phyloP scores from a whole-genome alignment of 1,139 yeast genomes.

The Kluyveromyces sp. region DNA sequence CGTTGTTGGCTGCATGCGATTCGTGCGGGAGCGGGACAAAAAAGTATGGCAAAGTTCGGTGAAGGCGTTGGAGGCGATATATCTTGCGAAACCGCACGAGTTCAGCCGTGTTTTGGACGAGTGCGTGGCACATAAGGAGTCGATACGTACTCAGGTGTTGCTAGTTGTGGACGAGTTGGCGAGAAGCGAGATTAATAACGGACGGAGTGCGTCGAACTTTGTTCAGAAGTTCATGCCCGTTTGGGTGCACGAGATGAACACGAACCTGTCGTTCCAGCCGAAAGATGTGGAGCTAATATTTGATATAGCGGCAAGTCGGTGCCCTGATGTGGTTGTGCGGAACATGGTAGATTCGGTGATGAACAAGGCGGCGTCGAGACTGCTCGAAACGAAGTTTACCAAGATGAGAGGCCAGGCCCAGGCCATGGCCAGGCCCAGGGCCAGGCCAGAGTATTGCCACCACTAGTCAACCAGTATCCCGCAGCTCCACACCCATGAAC shows the following conservation, averaged over 20 bases:
- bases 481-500: neutral
- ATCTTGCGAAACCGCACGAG: slow-evolving; percentile 18
- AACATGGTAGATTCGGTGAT: slow-evolving; percentile 5
- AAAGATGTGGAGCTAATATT: slow-evolving; percentile 12
- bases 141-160: slow-evolving; percentile 9
- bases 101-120: slow-evolving; percentile 9
- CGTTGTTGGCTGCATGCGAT: slow-evolving; percentile 14
- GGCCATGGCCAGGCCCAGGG: no score
- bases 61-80: slow-evolving; percentile 27
- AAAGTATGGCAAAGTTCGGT: slow-evolving; percentile 26
- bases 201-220: slow-evolving; percentile 13
- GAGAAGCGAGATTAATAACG: slow-evolving; percentile 13
- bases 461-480: no score
- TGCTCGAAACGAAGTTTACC: neutral
- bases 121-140: neutral
- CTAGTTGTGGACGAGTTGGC: slow-evolving; percentile 19
- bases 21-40: slow-evolving; percentile 10
- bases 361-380: neutral
- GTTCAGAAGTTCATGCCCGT: slow-evolving; percentile 14
- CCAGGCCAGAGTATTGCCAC: no score
- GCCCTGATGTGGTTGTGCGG: slow-evolving; percentile 6
- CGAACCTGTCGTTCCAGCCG: neutral
- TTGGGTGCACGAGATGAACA: slow-evolving; percentile 15
- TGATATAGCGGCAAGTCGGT: slow-evolving; percentile 16
- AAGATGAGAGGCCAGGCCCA: neutral